phyloP scores from a whole-genome alignment of 2,329 filamentous ascomycete genomes.

The Myotisia sp. region DNA sequence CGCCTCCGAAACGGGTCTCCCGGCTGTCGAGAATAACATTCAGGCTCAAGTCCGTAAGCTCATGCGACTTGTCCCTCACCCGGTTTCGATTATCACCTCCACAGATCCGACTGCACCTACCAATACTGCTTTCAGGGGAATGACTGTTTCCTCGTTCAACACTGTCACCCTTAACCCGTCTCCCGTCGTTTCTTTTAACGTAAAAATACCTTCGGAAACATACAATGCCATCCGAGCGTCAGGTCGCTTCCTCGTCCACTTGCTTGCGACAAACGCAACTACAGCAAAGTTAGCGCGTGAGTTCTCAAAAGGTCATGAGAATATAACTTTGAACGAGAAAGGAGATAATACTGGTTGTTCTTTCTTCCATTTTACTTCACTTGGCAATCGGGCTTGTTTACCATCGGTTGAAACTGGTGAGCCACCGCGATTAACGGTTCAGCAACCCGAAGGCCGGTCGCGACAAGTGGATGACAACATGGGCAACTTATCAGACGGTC shows the following conservation, averaged over 20 bases:
- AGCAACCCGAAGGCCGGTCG: neutral
- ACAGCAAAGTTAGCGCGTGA: constrained; percentile 26
- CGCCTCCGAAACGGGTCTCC: constrained; percentile 1
- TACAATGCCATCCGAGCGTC: constrained; percentile 37
- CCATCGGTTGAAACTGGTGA: constrained; percentile 9
- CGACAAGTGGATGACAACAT: constrained; percentile 9
- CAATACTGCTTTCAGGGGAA: constrained; percentile 30
- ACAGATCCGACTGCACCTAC: constrained; percentile 22
- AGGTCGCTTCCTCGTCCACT: constrained; percentile 36
- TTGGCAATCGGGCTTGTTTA: neutral
- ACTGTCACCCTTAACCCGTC: constrained; percentile 42
- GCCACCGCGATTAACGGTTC: constrained; percentile 10
- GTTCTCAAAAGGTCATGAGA: constrained; percentile 28
- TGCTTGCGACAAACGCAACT: constrained; percentile 27
- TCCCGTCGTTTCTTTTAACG: constrained; percentile 49
- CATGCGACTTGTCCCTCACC: constrained; percentile 43
- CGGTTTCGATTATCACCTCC: constrained; percentile 43
- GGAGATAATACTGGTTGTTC: neutral
- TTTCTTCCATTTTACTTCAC: constrained; percentile 11
- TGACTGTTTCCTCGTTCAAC: constrained; percentile 49
- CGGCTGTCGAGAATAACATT: constrained; percentile 9
- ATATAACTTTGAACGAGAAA: constrained; percentile 19
- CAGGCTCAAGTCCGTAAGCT: constrained; percentile 27
- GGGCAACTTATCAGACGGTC: neutral
- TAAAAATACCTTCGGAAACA: constrained; percentile 42